Evolutionary conservation across 495 filamentous ascomycete species (phyloP).

Genomic region (Lentithecium fluviatile): DNA sequence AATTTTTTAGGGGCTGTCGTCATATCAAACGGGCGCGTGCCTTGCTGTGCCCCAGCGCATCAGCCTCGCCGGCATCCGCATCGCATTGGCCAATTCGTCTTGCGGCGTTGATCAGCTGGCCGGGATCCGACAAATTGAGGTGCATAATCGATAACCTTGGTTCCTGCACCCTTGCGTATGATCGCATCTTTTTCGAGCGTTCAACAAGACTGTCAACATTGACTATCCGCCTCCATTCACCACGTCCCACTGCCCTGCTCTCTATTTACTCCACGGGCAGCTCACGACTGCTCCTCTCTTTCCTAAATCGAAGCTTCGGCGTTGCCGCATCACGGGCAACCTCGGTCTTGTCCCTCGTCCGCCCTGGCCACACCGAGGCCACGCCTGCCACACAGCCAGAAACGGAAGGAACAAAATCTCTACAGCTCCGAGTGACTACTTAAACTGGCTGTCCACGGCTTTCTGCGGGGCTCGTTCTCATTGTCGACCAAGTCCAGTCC

Average conservation of each 20-base stretch:
- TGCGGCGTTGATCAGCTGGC: constrained; percentile 18
- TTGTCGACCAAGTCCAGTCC: constrained; percentile 3
- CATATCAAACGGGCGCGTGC: not conserved
- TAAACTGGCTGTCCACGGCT: constrained; percentile 21
- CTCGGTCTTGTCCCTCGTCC: constrained; percentile 9
- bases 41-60: not conserved
- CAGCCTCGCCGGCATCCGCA: not conserved
- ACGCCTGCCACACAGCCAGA: too few species aligned
- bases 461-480: not conserved
- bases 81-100: constrained; percentile 17
- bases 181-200: constrained; percentile 14
- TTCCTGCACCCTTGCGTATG: constrained; percentile 19
- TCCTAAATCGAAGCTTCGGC: not conserved
- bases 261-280: not conserved
- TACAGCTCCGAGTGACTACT: not conserved
- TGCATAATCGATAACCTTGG: constrained; percentile 30
- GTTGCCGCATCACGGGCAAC: constrained; percentile 27
- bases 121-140: not conserved
- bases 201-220: not conserved
- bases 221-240: constrained; percentile 10
- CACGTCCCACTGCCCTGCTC: constrained; percentile 5
- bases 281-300: not conserved
- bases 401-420: too few species aligned
- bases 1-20: too few species aligned
- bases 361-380: too few species aligned